Evolutionary conservation across 768 basidiomycete genomes (phyloP).

Genomic region (Gautieria morchelliformis): DNA sequence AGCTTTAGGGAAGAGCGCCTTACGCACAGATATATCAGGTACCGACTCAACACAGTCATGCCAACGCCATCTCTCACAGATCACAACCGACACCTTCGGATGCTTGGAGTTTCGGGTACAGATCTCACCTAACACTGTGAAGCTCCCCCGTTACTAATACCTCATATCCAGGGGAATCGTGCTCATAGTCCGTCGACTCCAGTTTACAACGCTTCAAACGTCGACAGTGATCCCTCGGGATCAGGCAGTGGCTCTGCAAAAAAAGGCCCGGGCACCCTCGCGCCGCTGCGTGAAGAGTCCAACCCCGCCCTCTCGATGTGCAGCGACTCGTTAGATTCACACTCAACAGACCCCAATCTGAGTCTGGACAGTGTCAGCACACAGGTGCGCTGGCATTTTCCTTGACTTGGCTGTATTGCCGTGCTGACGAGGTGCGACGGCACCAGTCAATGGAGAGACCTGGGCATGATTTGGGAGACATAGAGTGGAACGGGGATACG

Average conservation of each 20-base stretch:
- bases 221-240: background rate
- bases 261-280: background rate
- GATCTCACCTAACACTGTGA: no score
- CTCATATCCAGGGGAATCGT: background rate
- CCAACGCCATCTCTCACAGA: background rate
- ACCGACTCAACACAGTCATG: background rate
- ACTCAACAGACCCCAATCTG: background rate
- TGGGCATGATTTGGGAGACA: background rate
- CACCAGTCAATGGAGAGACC: background rate
- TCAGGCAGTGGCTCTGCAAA: no score
- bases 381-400: background rate
- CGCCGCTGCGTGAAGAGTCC: background rate
- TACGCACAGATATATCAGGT: background rate
- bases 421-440: background rate
- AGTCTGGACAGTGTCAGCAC: background rate
- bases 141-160: background rate
- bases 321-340: background rate
- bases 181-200: background rate
- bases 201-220: background rate
- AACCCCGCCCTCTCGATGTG: background rate
- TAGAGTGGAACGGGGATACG: background rate
- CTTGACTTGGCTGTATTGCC: no score
- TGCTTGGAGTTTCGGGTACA: background rate
- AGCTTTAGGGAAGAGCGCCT: background rate
- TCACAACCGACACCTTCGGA: background rate